Percentiles rank a stretch among this genome's conserved stretches.
phyloP scores from a whole-genome alignment of 2,329 filamentous ascomycete genomes.

The Fusarium devonianum region DNA sequence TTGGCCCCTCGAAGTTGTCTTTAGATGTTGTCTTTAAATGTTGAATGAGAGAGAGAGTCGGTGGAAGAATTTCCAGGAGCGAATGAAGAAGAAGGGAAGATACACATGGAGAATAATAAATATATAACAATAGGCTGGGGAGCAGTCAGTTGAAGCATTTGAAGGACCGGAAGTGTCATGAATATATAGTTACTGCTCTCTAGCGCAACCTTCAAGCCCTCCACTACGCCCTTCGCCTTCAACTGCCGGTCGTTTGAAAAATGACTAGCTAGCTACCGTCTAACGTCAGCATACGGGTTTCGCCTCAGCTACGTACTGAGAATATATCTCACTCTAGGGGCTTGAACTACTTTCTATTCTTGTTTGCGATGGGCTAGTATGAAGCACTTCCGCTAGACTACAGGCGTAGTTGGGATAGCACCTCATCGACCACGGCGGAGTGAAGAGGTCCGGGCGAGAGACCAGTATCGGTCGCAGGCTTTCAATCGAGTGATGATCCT shows the following conservation, averaged over 20 bases:
- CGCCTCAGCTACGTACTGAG: neutral
- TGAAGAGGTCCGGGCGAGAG: neutral
- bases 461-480: neutral
- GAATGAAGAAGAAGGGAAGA: neutral
- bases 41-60: neutral
- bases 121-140: neutral
- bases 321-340: too few species aligned
- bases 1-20: too few species aligned
- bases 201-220: neutral
- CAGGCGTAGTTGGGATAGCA: too few species aligned
- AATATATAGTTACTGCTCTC: slow-evolving; percentile 1
- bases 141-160: neutral
- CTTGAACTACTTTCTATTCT: too few species aligned
- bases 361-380: too few species aligned
- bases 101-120: neutral
- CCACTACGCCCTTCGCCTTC: neutral
- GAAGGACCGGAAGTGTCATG: neutral
- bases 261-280: neutral
- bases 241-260: neutral
- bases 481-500: neutral
- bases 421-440: too few species aligned
- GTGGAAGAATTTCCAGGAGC: neutral
- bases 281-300: neutral
- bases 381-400: too few species aligned
- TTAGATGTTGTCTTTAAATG: neutral